These are phyloP conservation scores for Corchorus capsularis DNA, from an alignment of 345 rosid genomes.

Conservation along the genomic window DNA sequence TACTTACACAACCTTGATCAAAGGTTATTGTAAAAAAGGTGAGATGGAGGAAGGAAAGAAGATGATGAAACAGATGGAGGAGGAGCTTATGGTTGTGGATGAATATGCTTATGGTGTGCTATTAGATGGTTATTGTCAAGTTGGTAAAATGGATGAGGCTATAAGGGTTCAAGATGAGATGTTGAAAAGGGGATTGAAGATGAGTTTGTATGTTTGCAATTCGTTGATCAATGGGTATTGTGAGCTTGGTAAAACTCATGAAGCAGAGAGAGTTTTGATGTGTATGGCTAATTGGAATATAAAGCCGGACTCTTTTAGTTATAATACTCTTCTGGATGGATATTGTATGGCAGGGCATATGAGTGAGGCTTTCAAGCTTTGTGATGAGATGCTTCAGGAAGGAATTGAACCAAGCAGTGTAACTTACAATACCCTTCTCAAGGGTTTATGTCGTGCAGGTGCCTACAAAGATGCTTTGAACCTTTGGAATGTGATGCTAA, in stretches of 20 bases:
- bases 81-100: conserved; percentile 44
- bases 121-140: conserved; percentile 76
- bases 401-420: conserved; percentile 54
- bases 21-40: conserved; percentile 56
- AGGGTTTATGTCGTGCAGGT: conserved; percentile 61
- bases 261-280: conserved; percentile 48
- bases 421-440: conserved; percentile 79
- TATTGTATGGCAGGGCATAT: conserved; percentile 56
- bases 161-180: conserved; percentile 58
- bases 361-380: conserved; percentile 62
- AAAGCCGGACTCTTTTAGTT: conserved; percentile 71
- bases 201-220: conserved; percentile 71
- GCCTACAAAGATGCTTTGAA: conserved; percentile 55
- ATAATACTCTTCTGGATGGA: conserved; percentile 77
- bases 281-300: conserved; percentile 58
- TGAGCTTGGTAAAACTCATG: conserved; percentile 51
- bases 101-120: conserved; percentile 68
- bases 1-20: conserved; percentile 60
- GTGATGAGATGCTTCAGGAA: conserved; percentile 49
- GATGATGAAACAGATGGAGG: conserved; percentile 42
- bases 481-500: conserved; percentile 68
- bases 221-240: conserved; percentile 80
- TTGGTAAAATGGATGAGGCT: conserved; percentile 61
- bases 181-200: conserved; percentile 57
- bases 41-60: conserved; percentile 65